A percentile compares a stretch with the other conserved stretches of the same genome.
Conservation (phyloP, 192 early-diverging fungal species). For the Coemansia sp. region DNA sequence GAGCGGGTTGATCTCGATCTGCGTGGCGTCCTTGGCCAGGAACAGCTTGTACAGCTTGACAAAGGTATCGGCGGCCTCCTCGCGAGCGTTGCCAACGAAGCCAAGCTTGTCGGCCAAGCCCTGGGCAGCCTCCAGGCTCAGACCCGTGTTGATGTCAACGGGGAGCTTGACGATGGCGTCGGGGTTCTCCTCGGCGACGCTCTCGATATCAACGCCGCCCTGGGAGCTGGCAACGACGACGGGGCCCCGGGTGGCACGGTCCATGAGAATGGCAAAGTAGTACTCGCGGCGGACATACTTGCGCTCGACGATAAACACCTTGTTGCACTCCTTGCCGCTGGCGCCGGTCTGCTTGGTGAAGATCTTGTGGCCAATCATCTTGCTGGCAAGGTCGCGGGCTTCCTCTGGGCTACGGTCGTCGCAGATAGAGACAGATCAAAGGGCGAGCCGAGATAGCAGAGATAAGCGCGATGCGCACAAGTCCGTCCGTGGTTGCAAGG, state of each 20-base stretch:
- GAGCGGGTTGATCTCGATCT: slow-evolving; percentile 99
- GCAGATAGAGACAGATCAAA: slow-evolving; percentile 2
- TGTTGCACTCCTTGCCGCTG: slow-evolving; percentile 89
- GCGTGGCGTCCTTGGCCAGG: slow-evolving; percentile 92
- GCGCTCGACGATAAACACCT: slow-evolving; percentile 94
- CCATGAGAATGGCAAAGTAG: slow-evolving; percentile 99
- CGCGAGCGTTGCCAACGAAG: slow-evolving; percentile 74
- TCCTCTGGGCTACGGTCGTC: slow-evolving; percentile 67
- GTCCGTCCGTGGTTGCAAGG: background rate
- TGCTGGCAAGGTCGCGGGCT: slow-evolving; percentile 79
- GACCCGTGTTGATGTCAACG: slow-evolving; percentile 84
- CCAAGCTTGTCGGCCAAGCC: slow-evolving; percentile 84
- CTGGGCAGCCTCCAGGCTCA: slow-evolving; percentile 69
- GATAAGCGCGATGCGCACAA: slow-evolving; percentile 3
- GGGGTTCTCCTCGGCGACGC: slow-evolving; percentile 89
- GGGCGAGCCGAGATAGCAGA: slow-evolving; percentile 1
- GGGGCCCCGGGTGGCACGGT: slow-evolving; percentile 90
- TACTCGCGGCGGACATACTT: slow-evolving; percentile 95
- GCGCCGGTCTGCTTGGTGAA: slow-evolving; percentile 99
- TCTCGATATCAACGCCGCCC: slow-evolving; percentile 98
- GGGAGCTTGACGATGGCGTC: slow-evolving; percentile 93
- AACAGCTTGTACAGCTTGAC: slow-evolving; percentile 94
- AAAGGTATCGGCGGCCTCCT: slow-evolving; percentile 90
- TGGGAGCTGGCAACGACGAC: slow-evolving; percentile 95
- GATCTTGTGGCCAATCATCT: slow-evolving; percentile 97